Percentiles rank a stretch among this genome's conserved stretches.
phyloP scores from a whole-genome alignment of 495 filamentous ascomycete species.

The Letharia lupina region DNA sequence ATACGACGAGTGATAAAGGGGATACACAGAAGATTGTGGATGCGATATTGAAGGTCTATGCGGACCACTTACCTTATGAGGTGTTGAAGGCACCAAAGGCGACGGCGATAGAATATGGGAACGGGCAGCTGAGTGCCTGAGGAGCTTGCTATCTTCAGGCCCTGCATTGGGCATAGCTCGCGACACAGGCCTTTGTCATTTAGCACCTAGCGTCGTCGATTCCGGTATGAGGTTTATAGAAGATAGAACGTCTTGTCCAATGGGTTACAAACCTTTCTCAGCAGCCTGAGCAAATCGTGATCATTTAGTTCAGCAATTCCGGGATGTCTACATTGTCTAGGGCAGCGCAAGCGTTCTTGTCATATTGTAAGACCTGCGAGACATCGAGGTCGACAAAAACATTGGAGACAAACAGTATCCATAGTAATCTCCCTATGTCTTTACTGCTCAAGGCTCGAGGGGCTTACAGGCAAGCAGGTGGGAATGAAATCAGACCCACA shows the following conservation, averaged over 20 bases:
- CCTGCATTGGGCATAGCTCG: neutral
- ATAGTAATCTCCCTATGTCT: too few species aligned
- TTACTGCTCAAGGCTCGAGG: neutral
- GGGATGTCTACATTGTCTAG: neutral
- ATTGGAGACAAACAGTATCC: neutral
- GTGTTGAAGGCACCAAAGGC: neutral
- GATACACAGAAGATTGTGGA: slow-evolving; percentile 22
- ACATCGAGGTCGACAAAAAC: neutral
- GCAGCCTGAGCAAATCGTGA: neutral
- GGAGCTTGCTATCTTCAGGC: neutral
- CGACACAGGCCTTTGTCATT: neutral
- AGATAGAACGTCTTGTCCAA: neutral
- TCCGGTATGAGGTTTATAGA: neutral
- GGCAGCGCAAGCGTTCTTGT: neutral
- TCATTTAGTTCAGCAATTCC: neutral
- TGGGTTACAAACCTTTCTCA: neutral
- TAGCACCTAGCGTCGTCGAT: neutral
- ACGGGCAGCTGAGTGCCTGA: neutral
- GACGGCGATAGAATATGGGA: neutral
- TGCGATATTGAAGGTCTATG: slow-evolving; percentile 26
- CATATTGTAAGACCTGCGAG: neutral
- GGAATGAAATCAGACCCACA: neutral
- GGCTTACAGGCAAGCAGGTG: neutral
- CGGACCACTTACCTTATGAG: slow-evolving; percentile 6
- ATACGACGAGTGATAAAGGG: slow-evolving; percentile 23